Conservation (phyloP, 1,139 yeast species). For the Cylindricascospora bacillispora region DNA sequence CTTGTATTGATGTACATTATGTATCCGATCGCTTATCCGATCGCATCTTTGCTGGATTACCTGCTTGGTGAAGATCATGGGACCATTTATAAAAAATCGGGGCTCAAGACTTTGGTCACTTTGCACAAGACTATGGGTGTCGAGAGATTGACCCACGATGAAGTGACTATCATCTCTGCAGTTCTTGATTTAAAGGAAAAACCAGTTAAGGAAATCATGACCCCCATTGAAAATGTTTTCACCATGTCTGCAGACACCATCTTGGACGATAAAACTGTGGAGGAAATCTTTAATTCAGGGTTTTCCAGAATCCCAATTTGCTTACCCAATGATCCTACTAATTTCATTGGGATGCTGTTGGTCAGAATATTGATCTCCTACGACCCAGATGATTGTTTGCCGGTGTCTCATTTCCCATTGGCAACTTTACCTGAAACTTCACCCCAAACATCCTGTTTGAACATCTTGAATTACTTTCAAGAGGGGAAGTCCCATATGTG, state of each 20-base stretch:
- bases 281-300: constrained; percentile 86
- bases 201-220: constrained; percentile 78
- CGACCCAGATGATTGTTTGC: constrained; percentile 92
- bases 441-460: constrained; percentile 82
- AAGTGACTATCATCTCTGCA: constrained; percentile 89
- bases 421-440: constrained; percentile 95
- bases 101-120: constrained; percentile 84
- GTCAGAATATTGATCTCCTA: constrained; percentile 88
- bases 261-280: constrained; percentile 75
- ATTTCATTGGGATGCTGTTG: constrained; percentile 88
- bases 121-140: constrained; percentile 92
- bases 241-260: constrained; percentile 79
- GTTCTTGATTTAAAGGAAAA: constrained; percentile 90
- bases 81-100: constrained; percentile 83
- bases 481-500: constrained; percentile 98
- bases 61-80: constrained; percentile 94
- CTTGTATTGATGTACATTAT: constrained; percentile 69
- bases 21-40: constrained; percentile 91
- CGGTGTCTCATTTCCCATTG: constrained; percentile 85
- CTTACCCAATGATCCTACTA: constrained; percentile 76
- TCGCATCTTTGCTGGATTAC: constrained; percentile 67
- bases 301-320: constrained; percentile 94
- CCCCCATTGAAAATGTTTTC: constrained; percentile 83
- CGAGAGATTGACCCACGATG: constrained; percentile 84
- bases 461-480: constrained; percentile 89